phyloP scores from a whole-genome alignment of 2,329 filamentous ascomycete genomes.

The Stagonosporopsis vannaccii region DNA sequence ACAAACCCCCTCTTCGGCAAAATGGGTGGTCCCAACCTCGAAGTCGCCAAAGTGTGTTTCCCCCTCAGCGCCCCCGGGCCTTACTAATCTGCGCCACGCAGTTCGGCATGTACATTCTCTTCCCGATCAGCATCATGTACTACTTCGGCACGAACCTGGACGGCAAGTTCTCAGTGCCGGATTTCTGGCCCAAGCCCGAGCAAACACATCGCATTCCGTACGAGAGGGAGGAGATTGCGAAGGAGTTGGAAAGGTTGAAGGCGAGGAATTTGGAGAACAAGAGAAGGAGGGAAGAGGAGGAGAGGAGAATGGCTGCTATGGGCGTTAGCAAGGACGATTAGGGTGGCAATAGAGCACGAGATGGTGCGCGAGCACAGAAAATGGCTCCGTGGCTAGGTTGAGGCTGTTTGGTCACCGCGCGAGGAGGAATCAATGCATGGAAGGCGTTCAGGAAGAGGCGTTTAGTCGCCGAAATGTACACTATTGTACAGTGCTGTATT shows the following conservation, averaged over 20 bases:
- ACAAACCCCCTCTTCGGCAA: constrained; percentile 39
- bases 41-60: constrained; percentile 85
- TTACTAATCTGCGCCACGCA: constrained; percentile 49
- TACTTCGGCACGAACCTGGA: constrained; percentile 99
- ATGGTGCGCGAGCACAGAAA: neutral
- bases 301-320: constrained; percentile 29
- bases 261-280: constrained; percentile 56
- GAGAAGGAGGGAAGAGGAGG: constrained; percentile 55
- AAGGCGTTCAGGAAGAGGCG: constrained; percentile 27
- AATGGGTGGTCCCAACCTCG: constrained; percentile 86
- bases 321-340: constrained; percentile 26
- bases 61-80: neutral
- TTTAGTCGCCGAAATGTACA: constrained; percentile 20
- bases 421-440: constrained; percentile 15
- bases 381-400: neutral
- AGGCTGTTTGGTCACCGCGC: neutral
- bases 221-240: constrained; percentile 81
- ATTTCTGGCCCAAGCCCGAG: constrained; percentile 90
- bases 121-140: constrained; percentile 99
- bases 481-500: constrained; percentile 38
- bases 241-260: constrained; percentile 78
- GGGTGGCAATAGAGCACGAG: neutral
- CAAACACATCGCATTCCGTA: constrained; percentile 78
- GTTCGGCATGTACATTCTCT: constrained; percentile 99
- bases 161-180: constrained; percentile 78